Conservation (phyloP, 2,329 filamentous ascomycete species). For the Colletotrichum horii region DNA sequence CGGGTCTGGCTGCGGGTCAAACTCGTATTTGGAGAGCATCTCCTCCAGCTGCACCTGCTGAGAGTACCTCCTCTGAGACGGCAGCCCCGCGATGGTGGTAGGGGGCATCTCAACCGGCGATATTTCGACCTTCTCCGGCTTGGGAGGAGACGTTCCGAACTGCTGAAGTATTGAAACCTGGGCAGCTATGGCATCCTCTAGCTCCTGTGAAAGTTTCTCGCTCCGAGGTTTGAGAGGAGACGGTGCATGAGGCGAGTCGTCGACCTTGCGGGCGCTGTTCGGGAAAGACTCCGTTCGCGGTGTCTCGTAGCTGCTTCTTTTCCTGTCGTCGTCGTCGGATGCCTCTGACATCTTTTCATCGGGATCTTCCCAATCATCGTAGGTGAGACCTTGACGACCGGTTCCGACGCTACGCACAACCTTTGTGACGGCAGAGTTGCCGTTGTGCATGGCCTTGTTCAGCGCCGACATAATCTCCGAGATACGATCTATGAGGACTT, state of each 20-base stretch:
- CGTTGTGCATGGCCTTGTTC: constrained; percentile 32
- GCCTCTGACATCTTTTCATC: constrained; percentile 14
- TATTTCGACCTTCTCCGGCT: background rate
- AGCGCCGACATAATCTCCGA: constrained; percentile 33
- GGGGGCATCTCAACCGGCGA: background rate
- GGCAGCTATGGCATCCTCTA: constrained; percentile 5
- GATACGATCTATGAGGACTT: constrained; percentile 33
- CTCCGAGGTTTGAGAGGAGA: background rate
- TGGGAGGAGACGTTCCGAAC: background rate
- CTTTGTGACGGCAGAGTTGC: constrained; percentile 30
- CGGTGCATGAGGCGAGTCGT: background rate
- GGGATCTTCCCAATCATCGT: constrained; percentile 29
- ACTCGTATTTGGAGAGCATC: background rate
- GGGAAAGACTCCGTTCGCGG: background rate
- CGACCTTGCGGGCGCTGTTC: background rate
- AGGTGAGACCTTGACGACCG: constrained; percentile 29
- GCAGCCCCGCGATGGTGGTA: constrained; percentile 1
- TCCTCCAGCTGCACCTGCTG: constrained; percentile 4
- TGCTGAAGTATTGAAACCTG: constrained; percentile 9
- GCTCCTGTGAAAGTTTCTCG: background rate
- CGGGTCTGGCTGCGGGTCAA: background rate
- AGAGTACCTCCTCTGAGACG: constrained; percentile 9
- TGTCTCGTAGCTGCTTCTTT: background rate
- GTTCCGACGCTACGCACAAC: constrained; percentile 31
- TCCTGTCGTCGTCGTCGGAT: background rate